Evolutionary conservation across 345 rosid genomes (phyloP), one percentile per base, ranked within the genome.

Genomic region (Aquilaria malaccensis): DNA sequence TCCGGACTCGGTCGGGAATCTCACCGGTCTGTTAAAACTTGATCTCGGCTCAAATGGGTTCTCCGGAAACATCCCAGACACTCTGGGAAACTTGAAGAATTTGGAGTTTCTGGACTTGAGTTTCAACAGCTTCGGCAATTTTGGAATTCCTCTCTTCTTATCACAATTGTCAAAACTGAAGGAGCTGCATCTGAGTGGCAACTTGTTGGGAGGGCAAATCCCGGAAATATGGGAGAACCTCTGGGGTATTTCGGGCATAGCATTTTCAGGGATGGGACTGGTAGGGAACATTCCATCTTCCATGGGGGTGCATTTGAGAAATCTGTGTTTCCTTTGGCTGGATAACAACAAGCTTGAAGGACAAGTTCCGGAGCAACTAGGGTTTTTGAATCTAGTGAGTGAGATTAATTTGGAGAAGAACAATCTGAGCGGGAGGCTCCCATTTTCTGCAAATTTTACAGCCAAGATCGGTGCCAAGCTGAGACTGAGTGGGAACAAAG

Each of bases 401-500:
- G 89, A 85, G 69, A 81, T 85, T 70, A 81, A 85, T 65, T 69
- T 85, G 70, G 85, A 85, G 74, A 83, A 85, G 75, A 87, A 85
- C 62, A 87, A 78, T 63, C 56, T 87, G 62, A 82, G 76, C 32
- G 91, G 91, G 3, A 73, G 72, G 60, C 52, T 76, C 47, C 87
- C 84, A 0, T 84, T 84, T 60, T 55, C 82, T 32, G 79, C 71
- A 2, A 50, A 72, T 10, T 81, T 86, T 56, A 68, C 77, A 32
- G 67, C 78, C 0, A 77, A 55, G 58, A 41, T 76, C 32, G 84
- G 88, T 13, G 55, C 59, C 29, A 87, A 83, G 49, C 59, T 85
- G 74, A 85, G 68, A 70, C 7, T 84, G 67, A 70, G 66, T 3
- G 88, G 95, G 52, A 85, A 81, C 56, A 71, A 79, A 3, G 64